phyloP scores from a whole-genome alignment of 768 basidiomycete species.

The Agaricus bisporus region DNA sequence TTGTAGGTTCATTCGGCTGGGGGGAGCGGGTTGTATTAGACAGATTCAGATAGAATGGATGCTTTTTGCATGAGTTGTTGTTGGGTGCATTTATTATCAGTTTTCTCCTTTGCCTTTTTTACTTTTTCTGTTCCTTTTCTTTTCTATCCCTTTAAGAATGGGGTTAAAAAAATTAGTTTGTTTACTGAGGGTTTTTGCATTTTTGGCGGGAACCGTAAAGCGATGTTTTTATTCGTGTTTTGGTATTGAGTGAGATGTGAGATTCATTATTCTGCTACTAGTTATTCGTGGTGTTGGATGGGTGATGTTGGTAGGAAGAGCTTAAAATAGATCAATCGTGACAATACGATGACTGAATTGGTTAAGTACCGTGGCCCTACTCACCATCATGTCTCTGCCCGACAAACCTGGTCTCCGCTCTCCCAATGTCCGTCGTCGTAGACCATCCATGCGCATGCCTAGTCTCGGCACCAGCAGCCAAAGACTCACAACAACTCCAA shows the following conservation, averaged over 20 bases:
- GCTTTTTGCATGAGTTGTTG: not conserved
- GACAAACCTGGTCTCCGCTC: not conserved
- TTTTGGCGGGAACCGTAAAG: too few species aligned
- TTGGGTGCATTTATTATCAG: not conserved
- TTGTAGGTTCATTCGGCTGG: not conserved
- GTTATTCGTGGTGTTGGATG: not conserved
- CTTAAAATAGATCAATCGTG: too few species aligned
- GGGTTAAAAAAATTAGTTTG: not conserved
- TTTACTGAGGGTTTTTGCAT: too few species aligned
- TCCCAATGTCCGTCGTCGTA: not conserved
- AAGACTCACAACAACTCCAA: not conserved
- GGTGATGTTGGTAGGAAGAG: too few species aligned
- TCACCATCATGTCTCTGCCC: not conserved
- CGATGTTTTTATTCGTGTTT: too few species aligned
- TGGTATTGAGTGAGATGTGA: too few species aligned
- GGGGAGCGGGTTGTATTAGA: not conserved
- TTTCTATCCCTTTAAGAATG: not conserved
- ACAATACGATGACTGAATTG: too few species aligned
- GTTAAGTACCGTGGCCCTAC: not conserved
- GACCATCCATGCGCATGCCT: constrained; percentile 2
- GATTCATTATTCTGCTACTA: too few species aligned
- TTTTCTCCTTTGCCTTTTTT: not conserved
- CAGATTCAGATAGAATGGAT: not conserved
- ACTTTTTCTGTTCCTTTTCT: not conserved
- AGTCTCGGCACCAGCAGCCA: constrained; percentile 5